phyloP scores from a whole-genome alignment of 2,329 filamentous ascomycete genomes.

The Lachnellula hyalina region DNA sequence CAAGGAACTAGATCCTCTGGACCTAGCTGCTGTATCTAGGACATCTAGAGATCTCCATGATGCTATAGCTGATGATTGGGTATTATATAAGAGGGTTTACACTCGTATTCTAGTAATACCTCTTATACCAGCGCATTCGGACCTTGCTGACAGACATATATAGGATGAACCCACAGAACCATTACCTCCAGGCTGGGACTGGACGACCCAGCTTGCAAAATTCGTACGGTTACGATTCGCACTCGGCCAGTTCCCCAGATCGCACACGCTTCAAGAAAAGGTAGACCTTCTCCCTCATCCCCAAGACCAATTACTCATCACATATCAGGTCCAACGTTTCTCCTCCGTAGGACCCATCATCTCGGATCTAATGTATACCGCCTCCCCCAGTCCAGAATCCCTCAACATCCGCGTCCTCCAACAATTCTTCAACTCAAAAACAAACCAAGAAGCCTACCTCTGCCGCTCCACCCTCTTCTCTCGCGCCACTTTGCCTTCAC shows the following conservation, averaged over 20 bases:
- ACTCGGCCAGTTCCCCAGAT: background rate
- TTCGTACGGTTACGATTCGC: background rate
- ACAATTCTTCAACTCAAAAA: constrained; percentile 38
- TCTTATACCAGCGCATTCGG: background rate
- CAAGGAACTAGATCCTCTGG: constrained; percentile 47
- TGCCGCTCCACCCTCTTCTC: constrained; percentile 59
- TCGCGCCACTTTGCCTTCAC: constrained; percentile 34
- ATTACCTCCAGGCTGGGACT: constrained; percentile 2
- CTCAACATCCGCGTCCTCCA: constrained; percentile 42
- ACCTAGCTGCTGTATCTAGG: constrained; percentile 47
- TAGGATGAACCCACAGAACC: constrained; percentile 38
- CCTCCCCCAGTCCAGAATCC: constrained; percentile 30
- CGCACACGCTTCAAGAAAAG: background rate
- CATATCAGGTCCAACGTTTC: background rate
- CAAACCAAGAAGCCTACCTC: constrained; percentile 56
- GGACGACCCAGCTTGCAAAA: background rate
- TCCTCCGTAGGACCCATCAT: background rate
- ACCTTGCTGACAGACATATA: background rate
- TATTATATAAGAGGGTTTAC: constrained; percentile 60
- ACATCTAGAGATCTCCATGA: constrained; percentile 49
- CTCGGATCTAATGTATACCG: background rate
- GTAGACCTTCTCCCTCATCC: background rate
- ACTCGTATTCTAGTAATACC: constrained; percentile 46
- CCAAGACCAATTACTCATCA: background rate
- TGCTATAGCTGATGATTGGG: constrained; percentile 51